Evolutionary conservation across 441 rosid species (phyloP), one percentile per base, ranked within the genome.

Genomic region (Francoa sonchifolia): DNA sequence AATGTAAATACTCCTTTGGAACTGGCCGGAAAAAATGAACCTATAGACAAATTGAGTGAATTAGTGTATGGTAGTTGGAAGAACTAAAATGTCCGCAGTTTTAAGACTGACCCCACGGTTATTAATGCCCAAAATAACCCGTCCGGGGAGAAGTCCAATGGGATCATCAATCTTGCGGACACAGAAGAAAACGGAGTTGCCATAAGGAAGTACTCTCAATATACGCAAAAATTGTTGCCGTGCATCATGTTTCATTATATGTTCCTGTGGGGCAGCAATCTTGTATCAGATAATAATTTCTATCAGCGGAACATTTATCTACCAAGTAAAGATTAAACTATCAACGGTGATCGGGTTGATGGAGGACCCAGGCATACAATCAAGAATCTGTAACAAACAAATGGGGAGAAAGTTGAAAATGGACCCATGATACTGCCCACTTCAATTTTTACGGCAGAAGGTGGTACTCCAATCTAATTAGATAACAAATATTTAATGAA

Each of bases 101-200:
- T 32, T 25, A 56, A 23, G 46, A 73, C 83, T 71, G 35, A 90
- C 99, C 89, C 99, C 99, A 40, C 96, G 90, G 65, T 78, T 90
- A 55, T 90, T 86, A 61, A 90, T 90, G 20, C 99, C 99, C 73
- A 90, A 58, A 61, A 90, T 67, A 31, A 90, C 76, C 45, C 94
- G 61, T 33, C 99, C 99, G 0, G 96, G 99, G 54, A 90, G 63
- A 65, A 90, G 93, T 22, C 96, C 99, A 59, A 86, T 90, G 1
- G 99, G 99, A 78, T 90, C 99, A 65, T 86, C 96, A 55, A 90
- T 90, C 68, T 90, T 90, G 42, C 95, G 88, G 37, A 86, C 94
- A 27, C 94, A 61, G 35, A 86, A 90, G 73, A 90, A 90, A 22
- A 90, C 84, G 3, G 99, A 86, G 57, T 76, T 86, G 32, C 99